Evolutionary conservation across 2,329 filamentous ascomycete species (phyloP).

Genomic region (Hypoxylon sp.): DNA sequence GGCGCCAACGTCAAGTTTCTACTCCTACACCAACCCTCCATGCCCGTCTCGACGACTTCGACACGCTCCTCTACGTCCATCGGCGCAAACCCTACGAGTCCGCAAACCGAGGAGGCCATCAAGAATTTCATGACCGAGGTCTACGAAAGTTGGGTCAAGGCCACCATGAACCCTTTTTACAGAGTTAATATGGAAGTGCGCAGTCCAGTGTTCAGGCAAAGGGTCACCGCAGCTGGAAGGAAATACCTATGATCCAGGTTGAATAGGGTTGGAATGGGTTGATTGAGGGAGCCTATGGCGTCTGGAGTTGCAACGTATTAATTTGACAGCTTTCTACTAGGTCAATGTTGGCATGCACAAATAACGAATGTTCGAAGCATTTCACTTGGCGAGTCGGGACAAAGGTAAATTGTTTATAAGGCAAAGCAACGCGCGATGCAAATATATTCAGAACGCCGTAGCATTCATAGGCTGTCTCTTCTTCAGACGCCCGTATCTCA

Average conservation of each 20-base stretch:
- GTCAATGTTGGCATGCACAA: too few species aligned
- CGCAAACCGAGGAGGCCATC: conserved; percentile 94
- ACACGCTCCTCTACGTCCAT: conserved; percentile 67
- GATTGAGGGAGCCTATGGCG: conserved; percentile 26
- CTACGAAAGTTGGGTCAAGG: conserved; percentile 97
- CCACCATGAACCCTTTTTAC: conserved; percentile 97
- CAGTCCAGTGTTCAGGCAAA: conserved; percentile 84
- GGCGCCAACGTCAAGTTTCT: conserved; percentile 93
- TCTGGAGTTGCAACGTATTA: conserved; percentile 39
- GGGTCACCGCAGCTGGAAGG: conserved; percentile 86
- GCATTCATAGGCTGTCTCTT: conserved; percentile 34
- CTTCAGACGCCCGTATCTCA: conserved; percentile 38
- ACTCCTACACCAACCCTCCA: conserved; percentile 81
- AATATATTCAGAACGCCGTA: conserved; percentile 42
- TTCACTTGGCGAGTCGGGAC: not conserved
- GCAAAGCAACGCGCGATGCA: conserved; percentile 38
- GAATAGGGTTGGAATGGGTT: not conserved
- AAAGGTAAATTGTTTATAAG: conserved; percentile 30
- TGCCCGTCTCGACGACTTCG: conserved; percentile 23
- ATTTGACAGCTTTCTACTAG: too few species aligned
- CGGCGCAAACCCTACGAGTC: conserved; percentile 83
- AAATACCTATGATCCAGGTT: conserved; percentile 76
- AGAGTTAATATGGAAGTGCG: conserved; percentile 82
- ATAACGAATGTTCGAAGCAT: too few species aligned
- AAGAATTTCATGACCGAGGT: conserved; percentile 94